Percentiles rank a stretch among this genome's conserved stretches.
These are phyloP conservation scores for Dimargaris xerosporica DNA, from an alignment of 192 early-diverging fungal genomes.

Conservation along the genomic window DNA sequence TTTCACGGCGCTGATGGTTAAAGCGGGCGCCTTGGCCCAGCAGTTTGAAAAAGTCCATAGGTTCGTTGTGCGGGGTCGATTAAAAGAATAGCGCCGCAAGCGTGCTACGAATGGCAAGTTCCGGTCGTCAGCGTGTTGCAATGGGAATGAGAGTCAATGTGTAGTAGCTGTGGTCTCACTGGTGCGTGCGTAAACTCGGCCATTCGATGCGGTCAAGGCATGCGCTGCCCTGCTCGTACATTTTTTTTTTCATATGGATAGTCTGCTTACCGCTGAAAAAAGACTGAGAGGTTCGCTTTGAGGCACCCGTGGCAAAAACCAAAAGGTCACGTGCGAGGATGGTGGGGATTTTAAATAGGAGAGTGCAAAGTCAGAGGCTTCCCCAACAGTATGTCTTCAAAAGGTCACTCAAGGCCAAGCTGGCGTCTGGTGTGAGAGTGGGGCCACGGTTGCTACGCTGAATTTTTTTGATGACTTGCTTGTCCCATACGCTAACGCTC, in stretches of 20 bases:
- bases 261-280: not conserved
- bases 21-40: slow-evolving; percentile 81
- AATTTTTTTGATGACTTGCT: too few relatives aligned
- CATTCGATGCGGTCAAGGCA: too few relatives aligned
- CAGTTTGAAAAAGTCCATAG: slow-evolving; percentile 72
- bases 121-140: too few relatives aligned
- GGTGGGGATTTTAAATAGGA: not conserved
- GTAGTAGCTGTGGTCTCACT: too few relatives aligned
- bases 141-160: too few relatives aligned
- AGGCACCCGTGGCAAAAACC: not conserved
- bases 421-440: too few relatives aligned
- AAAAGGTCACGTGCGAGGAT: not conserved
- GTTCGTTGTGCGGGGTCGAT: not conserved
- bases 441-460: too few relatives aligned
- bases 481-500: not conserved
- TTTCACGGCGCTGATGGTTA: slow-evolving; percentile 63
- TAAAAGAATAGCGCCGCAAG: not conserved
- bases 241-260: not conserved
- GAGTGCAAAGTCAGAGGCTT: too few relatives aligned
- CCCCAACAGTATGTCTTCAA: too few relatives aligned
- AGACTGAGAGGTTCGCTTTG: not conserved
- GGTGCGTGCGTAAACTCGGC: too few relatives aligned
- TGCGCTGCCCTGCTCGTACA: too few relatives aligned
- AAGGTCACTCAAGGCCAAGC: too few relatives aligned
- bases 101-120: not conserved